Percentiles rank a stretch among this genome's conserved stretches.
Conservation (phyloP, 2,329 filamentous ascomycete genomes). For the Fusarium tjaetaba region DNA sequence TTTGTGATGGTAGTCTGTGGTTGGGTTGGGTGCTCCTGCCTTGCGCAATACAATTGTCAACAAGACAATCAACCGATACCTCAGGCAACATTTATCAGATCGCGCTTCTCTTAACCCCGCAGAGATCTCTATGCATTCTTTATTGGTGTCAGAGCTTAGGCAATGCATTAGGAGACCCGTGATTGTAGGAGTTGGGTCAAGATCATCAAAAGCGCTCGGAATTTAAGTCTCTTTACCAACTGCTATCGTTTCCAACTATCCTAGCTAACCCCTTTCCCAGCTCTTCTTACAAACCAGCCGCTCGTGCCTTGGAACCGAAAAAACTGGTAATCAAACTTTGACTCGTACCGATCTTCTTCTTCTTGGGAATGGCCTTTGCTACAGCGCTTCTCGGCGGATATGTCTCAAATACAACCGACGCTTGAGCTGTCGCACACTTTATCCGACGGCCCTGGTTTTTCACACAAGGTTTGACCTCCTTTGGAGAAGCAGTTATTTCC, state of each 20-base stretch:
- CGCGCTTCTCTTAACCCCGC: neutral
- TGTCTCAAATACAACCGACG: neutral
- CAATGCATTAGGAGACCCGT: neutral
- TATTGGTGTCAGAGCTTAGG: fast-evolving
- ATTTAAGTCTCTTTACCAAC: neutral
- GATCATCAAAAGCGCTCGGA: fast-evolving
- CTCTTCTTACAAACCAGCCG: fast-evolving
- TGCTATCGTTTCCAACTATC: fast-evolving
- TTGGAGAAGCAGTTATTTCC: neutral
- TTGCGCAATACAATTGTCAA: no score
- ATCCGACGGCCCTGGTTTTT: neutral
- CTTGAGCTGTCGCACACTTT: neutral
- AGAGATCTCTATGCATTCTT: no score
- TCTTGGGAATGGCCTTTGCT: neutral
- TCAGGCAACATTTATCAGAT: neutral
- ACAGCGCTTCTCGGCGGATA: neutral
- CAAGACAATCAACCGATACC: no score
- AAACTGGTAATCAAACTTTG: neutral
- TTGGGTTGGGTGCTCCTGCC: no score
- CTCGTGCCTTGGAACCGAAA: fast-evolving
- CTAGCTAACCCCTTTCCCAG: no score
- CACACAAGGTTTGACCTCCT: fast-evolving
- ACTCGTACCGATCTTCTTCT: no score
- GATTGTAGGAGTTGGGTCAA: fast-evolving
- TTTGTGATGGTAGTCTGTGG: fast-evolving